Evolutionary conservation across 768 basidiomycete genomes (phyloP), one percentile per base, ranked within the genome.

Genomic region (Psilocybe cubensis): DNA sequence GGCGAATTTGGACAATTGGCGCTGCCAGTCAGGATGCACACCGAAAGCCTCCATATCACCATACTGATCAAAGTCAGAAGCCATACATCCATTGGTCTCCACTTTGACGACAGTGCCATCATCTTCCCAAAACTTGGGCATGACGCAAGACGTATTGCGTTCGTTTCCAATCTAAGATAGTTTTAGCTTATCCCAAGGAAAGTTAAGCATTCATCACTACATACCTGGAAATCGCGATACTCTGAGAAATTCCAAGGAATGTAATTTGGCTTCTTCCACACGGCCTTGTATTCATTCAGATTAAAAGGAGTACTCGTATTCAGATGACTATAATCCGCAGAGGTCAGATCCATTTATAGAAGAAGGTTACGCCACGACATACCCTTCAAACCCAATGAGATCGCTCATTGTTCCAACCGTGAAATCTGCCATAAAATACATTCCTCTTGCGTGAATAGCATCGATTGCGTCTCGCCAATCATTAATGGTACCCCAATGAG

Each of bases 1-100:
- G 33, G 95, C 94, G 72, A 96, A 96, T 69, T 97, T 97, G 63
- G 93, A 85, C 20, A 97, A 77, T 71, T 97, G 91, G 81, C 95
- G 94, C 68, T 96, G 85, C 91, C 87, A 94, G 75, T 93, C 89
- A 43, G 91, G 92, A 74, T 93, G 91, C 27, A 97, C 94, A 88
- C 95, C 95, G 69, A 96, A 96, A 61, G 95, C 95, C 72, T 97
- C 95, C 85, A 94, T 93, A 74, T 97, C 95, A 60, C 95, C 95
- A 64, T 91, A 97, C 59, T 96, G 94, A 73, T 97, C 95, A 64
- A 96, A 96, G 60, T 95, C 93, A 17, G 92, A 94, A 12, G 74
- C 69, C 61, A 87, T 77, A 71, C 95, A 97, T 18, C 94, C 94
- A 48, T 81, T 74, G 12, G 78, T 74, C 53, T 85, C 73, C n/a